Conservation (phyloP, 2,329 filamentous ascomycete genomes). For the Talaromyces sp. region DNA sequence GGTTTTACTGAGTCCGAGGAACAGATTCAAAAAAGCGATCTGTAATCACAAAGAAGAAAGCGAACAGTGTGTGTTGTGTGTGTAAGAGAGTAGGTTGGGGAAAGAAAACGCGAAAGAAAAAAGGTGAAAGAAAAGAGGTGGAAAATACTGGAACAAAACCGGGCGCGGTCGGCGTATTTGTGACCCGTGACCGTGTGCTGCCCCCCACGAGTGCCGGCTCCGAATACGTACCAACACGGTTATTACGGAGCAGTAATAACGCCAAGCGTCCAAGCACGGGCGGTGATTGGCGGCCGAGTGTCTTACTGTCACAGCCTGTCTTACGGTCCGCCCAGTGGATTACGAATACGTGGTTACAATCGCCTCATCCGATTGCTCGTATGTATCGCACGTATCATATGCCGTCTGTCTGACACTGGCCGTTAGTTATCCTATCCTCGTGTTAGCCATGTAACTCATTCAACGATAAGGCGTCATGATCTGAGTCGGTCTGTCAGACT, state of each 20-base stretch:
- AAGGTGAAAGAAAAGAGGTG: constrained; percentile 10
- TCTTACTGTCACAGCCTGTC: neutral
- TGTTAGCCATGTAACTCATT: too few relatives aligned
- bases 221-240: constrained; percentile 13
- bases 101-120: constrained; percentile 13
- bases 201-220: neutral
- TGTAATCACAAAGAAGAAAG: neutral
- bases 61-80: neutral
- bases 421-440: neutral
- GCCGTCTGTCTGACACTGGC: neutral
- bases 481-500: neutral
- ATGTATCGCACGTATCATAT: constrained; percentile 4
- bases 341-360: constrained; percentile 9
- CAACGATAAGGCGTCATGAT: neutral
- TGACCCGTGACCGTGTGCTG: constrained; percentile 11
- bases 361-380: neutral
- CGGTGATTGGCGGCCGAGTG: neutral
- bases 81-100: neutral
- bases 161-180: constrained; percentile 14
- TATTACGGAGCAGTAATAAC: constrained; percentile 10
- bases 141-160: constrained; percentile 15
- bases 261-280: neutral
- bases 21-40: neutral
- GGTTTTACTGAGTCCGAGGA: neutral
- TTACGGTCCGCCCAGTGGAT: neutral